Evolutionary conservation across 345 rosid genomes (phyloP).

Genomic region (Raphanus raphanistrum): DNA sequence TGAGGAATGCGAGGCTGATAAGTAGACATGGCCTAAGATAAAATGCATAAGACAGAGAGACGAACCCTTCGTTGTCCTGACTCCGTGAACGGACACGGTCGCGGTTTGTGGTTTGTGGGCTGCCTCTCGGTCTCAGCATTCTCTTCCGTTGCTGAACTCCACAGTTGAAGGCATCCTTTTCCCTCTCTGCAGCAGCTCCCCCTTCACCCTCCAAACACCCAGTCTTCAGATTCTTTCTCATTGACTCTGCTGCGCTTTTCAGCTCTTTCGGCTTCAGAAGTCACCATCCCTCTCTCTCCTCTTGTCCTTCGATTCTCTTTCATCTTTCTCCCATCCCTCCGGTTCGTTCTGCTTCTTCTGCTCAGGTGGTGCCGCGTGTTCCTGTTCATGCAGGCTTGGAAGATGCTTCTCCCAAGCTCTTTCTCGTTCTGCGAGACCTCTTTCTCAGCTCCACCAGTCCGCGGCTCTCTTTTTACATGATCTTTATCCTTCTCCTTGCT

Average conservation of each 20-base stretch:
- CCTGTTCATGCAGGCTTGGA: constrained; percentile 62
- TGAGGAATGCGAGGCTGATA: constrained; percentile 20
- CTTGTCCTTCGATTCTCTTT: constrained; percentile 75
- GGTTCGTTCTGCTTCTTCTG: constrained; percentile 75
- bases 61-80: constrained; percentile 91
- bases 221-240: constrained; percentile 87
- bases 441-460: constrained; percentile 67
- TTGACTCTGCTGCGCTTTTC: constrained; percentile 70
- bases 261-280: constrained; percentile 71
- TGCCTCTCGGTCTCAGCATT: constrained; percentile 92
- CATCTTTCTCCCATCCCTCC: constrained; percentile 69
- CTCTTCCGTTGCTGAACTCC: constrained; percentile 98
- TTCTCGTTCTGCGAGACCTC: constrained; percentile 62
- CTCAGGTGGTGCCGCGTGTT: constrained; percentile 45
- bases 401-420: constrained; percentile 67
- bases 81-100: constrained; percentile 66
- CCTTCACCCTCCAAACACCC: constrained; percentile 83
- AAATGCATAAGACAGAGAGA: constrained; percentile 30
- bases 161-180: constrained; percentile 69
- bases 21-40: constrained; percentile 15
- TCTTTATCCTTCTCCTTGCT: constrained; percentile 78
- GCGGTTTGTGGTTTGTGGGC: constrained; percentile 74
- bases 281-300: constrained; percentile 82
- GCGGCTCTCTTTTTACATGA: constrained; percentile 62
- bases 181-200: constrained; percentile 63